Evolutionary conservation across 2,329 filamentous ascomycete species (phyloP).

Genomic region (Phialophora verrucosa): DNA sequence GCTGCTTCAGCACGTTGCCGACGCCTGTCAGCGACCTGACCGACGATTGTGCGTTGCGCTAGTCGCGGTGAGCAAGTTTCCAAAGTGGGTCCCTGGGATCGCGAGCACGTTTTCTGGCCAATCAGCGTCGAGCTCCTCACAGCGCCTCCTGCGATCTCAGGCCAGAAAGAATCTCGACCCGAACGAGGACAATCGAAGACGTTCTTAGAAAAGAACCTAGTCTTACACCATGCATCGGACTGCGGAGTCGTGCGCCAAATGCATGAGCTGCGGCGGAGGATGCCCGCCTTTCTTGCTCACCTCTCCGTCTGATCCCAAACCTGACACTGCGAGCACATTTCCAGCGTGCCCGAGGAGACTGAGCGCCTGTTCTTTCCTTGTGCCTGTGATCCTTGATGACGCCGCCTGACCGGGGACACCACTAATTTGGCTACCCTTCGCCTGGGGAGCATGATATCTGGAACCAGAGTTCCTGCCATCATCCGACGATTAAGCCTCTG

Average conservation of each 20-base stretch:
- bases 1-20: neutral
- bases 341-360: neutral
- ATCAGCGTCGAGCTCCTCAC: neutral
- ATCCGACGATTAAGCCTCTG: neutral
- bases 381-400: neutral
- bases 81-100: conserved; percentile 1
- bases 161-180: neutral
- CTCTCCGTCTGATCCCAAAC: neutral
- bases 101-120: conserved; percentile 26
- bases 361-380: neutral
- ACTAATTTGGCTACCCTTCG: neutral
- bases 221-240: conserved; percentile 1
- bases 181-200: neutral
- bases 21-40: neutral
- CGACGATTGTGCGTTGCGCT: conserved; percentile 12
- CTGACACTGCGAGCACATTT: conserved; percentile 15
- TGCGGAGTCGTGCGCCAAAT: neutral
- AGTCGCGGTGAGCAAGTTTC: conserved; percentile 29
- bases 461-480: neutral
- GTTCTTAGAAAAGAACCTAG: neutral
- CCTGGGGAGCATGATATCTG: conserved; percentile 9
- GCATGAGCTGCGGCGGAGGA: conserved; percentile 7
- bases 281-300: conserved; percentile 16
- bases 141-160: neutral
- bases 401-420: neutral